Evolutionary conservation across 78 protist genomes (phyloP).

Genomic region (Cavenderia fasciculata): DNA sequence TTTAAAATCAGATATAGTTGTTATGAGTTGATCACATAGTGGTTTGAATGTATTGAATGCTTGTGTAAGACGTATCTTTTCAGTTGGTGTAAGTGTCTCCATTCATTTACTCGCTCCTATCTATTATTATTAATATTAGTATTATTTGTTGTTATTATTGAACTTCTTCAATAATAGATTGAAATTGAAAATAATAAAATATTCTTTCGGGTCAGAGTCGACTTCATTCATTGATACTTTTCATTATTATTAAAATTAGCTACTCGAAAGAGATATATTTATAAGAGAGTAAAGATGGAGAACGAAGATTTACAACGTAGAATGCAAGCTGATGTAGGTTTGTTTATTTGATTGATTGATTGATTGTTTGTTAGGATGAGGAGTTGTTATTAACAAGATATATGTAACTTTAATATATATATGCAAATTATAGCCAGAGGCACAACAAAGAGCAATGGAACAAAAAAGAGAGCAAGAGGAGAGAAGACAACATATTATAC

Average conservation of each 20-base stretch:
- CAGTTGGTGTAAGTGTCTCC: conserved; percentile 6
- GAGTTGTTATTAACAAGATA: neutral
- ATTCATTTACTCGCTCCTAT: too few relatives aligned
- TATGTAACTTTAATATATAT: neutral
- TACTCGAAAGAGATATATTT: neutral
- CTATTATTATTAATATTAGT: neutral
- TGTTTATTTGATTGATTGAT: too few relatives aligned
- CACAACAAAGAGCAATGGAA: conserved; percentile 31
- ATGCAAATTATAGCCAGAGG: conserved; percentile 36
- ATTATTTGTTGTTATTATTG: neutral
- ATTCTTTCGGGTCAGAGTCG: neutral
- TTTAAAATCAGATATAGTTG: conserved; percentile 15
- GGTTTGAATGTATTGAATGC: conserved; percentile 43
- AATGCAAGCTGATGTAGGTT: conserved; percentile 6
- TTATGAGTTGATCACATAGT: conserved; percentile 29
- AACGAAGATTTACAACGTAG: neutral
- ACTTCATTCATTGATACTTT: neutral
- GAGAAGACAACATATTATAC: conserved; percentile 38
- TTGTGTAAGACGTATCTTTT: neutral
- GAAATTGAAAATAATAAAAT: neutral
- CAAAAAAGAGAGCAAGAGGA: conserved; percentile 74
- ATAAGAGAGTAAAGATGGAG: neutral
- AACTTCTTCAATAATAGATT: neutral
- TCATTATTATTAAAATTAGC: too few relatives aligned
- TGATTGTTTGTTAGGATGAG: neutral